phyloP scores from a whole-genome alignment of 768 basidiomycete genomes.

The button mushroom (Agaricus bisporus) region DNA sequence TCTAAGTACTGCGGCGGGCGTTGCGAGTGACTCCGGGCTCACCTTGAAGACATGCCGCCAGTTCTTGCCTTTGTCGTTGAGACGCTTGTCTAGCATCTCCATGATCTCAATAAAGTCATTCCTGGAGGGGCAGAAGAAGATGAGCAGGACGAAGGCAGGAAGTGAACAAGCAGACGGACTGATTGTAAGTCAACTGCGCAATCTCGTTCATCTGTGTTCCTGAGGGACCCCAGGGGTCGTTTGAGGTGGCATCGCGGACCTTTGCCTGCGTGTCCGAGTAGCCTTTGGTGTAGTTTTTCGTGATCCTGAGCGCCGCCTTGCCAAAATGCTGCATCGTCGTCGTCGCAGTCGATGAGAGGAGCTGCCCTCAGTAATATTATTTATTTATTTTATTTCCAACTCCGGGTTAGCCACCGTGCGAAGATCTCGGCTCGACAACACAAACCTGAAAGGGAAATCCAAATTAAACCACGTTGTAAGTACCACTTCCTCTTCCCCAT shows the following conservation, averaged over 20 bases:
- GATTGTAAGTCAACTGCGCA: conserved; percentile 94
- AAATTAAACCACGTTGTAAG: too few relatives aligned
- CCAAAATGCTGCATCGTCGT: conserved; percentile 68
- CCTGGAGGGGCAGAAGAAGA: conserved; percentile 25
- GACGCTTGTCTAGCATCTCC: conserved; percentile 98
- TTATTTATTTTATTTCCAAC: too few relatives aligned
- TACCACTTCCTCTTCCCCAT: background rate
- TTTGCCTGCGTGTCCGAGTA: conserved; percentile 96
- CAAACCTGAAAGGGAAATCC: too few relatives aligned
- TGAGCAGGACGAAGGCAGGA: background rate
- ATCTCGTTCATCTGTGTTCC: conserved; percentile 99
- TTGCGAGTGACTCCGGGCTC: conserved; percentile 13
- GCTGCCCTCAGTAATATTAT: background rate
- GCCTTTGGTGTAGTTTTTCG: conserved; percentile 93
- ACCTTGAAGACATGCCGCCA: conserved; percentile 99
- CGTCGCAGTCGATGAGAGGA: conserved; percentile 2
- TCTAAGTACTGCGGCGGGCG: conserved; percentile 1
- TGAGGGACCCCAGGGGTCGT: conserved; percentile 97
- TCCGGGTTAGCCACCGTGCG: too few relatives aligned
- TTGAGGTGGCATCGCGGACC: conserved; percentile 93
- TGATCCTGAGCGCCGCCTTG: conserved; percentile 79
- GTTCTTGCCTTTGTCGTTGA: conserved; percentile 99
- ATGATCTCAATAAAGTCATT: conserved; percentile 98
- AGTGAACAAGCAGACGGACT: conserved; percentile 46
- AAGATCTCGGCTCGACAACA: too few relatives aligned